Evolutionary conservation across 768 basidiomycete genomes (phyloP).

Genomic region (Gloeopeniophorella convolvens): DNA sequence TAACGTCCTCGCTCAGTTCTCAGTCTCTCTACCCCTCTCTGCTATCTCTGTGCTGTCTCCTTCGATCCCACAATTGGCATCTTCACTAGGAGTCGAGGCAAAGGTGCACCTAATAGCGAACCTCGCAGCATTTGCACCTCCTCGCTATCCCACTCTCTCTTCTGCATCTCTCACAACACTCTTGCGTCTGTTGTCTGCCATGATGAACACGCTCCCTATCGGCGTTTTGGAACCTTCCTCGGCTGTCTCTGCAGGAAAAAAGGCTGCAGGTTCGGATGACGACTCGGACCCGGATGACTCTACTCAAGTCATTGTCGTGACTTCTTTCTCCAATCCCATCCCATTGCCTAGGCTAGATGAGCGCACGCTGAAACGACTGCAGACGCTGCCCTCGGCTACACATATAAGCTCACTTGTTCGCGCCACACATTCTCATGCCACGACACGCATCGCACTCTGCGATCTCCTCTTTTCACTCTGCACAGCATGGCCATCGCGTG

Average conservation of each 20-base stretch:
- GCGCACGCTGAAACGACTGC: constrained; percentile 57
- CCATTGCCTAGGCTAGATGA: constrained; percentile 43
- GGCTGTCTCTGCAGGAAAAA: constrained; percentile 2
- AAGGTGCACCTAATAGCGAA: constrained; percentile 69
- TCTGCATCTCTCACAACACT: constrained; percentile 44
- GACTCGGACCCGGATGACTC: constrained; percentile 28
- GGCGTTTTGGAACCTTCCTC: constrained; percentile 44
- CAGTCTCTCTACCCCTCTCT: constrained; percentile 54
- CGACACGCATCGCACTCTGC: constrained; percentile 43
- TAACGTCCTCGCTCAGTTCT: constrained; percentile 54
- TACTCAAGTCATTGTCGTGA: constrained; percentile 34
- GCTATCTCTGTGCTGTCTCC: constrained; percentile 31
- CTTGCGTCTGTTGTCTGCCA: constrained; percentile 42
- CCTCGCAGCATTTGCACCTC: constrained; percentile 54
- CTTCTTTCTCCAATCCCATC: constrained; percentile 26
- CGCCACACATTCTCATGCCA: constrained; percentile 34
- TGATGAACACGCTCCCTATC: constrained; percentile 49
- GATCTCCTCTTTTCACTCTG: constrained; percentile 51
- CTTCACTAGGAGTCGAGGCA: constrained; percentile 22
- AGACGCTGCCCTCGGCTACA: constrained; percentile 43
- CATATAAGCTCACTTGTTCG: constrained; percentile 54
- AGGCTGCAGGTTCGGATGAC: constrained; percentile 9
- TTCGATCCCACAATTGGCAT: constrained; percentile 18
- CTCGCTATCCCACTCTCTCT: constrained; percentile 50
- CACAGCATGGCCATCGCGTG: constrained; percentile 51